These are phyloP conservation scores for Calendula officinalis DNA, from an alignment of 129 eudicot species.

Conservation along the genomic window DNA sequence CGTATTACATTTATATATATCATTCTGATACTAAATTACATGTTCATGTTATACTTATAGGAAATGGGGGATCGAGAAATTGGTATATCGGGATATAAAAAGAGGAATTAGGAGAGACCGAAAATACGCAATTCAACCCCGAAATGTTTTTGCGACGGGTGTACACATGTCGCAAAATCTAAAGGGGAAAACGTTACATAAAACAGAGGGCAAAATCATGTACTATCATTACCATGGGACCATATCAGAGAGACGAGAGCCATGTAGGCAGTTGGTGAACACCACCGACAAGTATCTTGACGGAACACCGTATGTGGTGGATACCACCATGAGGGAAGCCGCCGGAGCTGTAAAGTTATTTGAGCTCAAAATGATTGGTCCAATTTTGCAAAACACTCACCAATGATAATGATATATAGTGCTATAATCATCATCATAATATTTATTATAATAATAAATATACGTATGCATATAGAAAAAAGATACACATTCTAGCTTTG, in stretches of 20 bases:
- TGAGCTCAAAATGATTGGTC: constrained; percentile 64
- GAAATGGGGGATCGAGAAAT: constrained; percentile 95
- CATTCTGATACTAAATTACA: not conserved
- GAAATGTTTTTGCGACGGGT: constrained; percentile 75
- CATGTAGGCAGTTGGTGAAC: constrained; percentile 60
- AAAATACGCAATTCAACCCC: constrained; percentile 71
- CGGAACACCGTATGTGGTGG: constrained; percentile 53
- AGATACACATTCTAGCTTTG: not conserved
- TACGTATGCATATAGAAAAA: constrained; percentile 7
- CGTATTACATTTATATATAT: not conserved
- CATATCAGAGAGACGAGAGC: constrained; percentile 65
- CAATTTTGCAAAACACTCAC: constrained; percentile 53
- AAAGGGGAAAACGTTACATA: constrained; percentile 53
- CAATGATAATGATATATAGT: constrained; percentile 34
- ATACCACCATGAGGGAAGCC: constrained; percentile 56
- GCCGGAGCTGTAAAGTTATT: constrained; percentile 72
- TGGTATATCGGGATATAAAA: constrained; percentile 70
- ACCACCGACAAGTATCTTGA: constrained; percentile 34
- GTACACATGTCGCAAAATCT: constrained; percentile 82
- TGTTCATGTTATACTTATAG: constrained; percentile 28
- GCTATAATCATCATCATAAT: not conserved
- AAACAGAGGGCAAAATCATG: constrained; percentile 53
- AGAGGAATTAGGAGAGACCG: constrained; percentile 71
- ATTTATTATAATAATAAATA: not conserved
- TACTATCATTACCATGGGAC: constrained; percentile 90